A percentile compares a stretch with the other conserved stretches of the same genome.
Evolutionary conservation across 768 basidiomycete species (phyloP).

Genomic region (Porpolomopsis calyptriformis): DNA sequence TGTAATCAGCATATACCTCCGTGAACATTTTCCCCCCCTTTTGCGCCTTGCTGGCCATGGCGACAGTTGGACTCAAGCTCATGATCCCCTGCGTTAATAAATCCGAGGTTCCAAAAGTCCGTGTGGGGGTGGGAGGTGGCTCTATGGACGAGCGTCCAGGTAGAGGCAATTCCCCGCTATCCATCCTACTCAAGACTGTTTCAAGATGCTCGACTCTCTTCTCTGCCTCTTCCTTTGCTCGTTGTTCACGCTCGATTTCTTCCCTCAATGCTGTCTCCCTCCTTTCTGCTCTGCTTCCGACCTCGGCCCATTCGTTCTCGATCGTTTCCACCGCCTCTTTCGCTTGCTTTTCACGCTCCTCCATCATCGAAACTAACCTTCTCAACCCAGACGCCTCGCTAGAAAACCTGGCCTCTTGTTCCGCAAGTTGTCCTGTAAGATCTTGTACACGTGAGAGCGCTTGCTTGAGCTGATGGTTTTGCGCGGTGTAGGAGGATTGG

Average conservation of each 20-base stretch:
- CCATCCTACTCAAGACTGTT: slow-evolving; percentile 59
- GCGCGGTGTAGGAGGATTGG: slow-evolving; percentile 59
- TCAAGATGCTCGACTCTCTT: slow-evolving; percentile 63
- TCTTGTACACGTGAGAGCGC: slow-evolving; percentile 66
- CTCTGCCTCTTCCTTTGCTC: slow-evolving; percentile 60
- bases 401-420: slow-evolving; percentile 75
- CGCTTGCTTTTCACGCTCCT: slow-evolving; percentile 77
- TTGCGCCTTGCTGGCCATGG: slow-evolving; percentile 74
- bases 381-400: slow-evolving; percentile 65
- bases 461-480: slow-evolving; percentile 68
- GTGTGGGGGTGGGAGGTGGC: slow-evolving; percentile 38
- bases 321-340: slow-evolving; percentile 74
- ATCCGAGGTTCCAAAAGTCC: slow-evolving; percentile 31
- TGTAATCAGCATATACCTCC: slow-evolving; percentile 86
- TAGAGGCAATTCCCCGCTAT: slow-evolving; percentile 57
- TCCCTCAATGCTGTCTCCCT: slow-evolving; percentile 58
- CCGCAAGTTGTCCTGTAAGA: slow-evolving; percentile 67
- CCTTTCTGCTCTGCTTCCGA: slow-evolving; percentile 58
- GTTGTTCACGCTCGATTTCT: slow-evolving; percentile 62
- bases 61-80: slow-evolving; percentile 78
- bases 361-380: slow-evolving; percentile 73
- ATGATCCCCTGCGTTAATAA: slow-evolving; percentile 45
- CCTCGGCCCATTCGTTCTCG: slow-evolving; percentile 71
- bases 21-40: slow-evolving; percentile 84
- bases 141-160: slow-evolving; percentile 29